Base-by-base conservation (phyloP, 257 asterid species). In the Salvia miltiorrhiza region DNA sequence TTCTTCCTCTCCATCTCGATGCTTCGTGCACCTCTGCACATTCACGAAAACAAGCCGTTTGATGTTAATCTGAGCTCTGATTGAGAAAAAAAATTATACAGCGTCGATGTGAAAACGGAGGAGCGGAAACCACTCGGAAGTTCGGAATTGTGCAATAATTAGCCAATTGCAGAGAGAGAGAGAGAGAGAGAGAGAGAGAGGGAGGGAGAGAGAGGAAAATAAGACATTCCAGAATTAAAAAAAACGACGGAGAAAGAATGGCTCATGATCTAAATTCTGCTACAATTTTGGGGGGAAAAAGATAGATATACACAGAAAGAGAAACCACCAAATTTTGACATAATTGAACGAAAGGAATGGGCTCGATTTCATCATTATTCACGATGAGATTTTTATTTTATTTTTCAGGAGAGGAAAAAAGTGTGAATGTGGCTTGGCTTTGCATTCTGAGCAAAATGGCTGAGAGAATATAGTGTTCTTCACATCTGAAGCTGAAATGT, bases 1-100 rank as follows among this genome's bases (percentile, higher is more conserved):
- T 52, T 73, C 59, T 83, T 82, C 82, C 84, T 84, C 80, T 89
- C 94, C 95, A 88, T 89, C 71, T 57, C 50, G 33, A 73, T 37
- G 39, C 63, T 67, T 44, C 35, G 28, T 41, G 67, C 85, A 76
- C 83, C 81, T 76, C 72, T 43, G 28, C 63, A 44, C 70, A 62
- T 53, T 63, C 79, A 23, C 19, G 11, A 24, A 16, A 50, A 69
- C 57, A 19, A 41, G 35, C 57, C 5, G 28, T 17, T 5, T 75
- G 67, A 48, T 19, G 75, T 64, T 60, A 66, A 23, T 12, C 45
- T 77, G 11, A 21, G 20, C 48, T 58, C 63, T 57, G 52, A 41
- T 65, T 49, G 11, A 64, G 35, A 40, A 49, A 40, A 8, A n/a
- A n/a, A n/a, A n/a, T n/a, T n/a, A n/a, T n/a, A n/a, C n/a, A n/a